Percentiles rank a stretch among this genome's conserved stretches.
Conservation (phyloP, 2,329 filamentous ascomycete species). For the Verticillium dahliae region DNA sequence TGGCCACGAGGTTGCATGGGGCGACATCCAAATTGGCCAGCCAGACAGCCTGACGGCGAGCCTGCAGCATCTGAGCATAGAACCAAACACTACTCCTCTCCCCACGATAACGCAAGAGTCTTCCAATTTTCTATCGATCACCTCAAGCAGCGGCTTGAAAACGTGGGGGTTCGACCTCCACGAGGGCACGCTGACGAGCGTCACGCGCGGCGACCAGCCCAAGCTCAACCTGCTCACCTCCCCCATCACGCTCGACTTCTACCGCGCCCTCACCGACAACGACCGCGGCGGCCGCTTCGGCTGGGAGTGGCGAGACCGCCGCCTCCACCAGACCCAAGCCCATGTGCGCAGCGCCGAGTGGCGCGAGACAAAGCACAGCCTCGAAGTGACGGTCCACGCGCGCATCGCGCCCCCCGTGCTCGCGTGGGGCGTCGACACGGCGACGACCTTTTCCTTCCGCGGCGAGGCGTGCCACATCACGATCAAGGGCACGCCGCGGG, state of each 20-base stretch:
- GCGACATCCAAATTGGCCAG: conserved; percentile 34
- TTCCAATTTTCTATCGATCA: conserved; percentile 23
- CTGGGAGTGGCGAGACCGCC: conserved; percentile 46
- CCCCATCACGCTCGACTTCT: conserved; percentile 46
- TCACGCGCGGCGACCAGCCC: conserved; percentile 24
- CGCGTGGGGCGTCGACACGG: conserved; percentile 49
- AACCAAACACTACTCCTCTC: conserved; percentile 10
- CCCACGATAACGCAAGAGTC: conserved; percentile 4
- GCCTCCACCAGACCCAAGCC: conserved; percentile 37
- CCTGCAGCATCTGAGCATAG: conserved; percentile 26
- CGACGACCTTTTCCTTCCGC: conserved; percentile 49
- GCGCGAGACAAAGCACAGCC: conserved; percentile 21
- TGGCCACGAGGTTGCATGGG: conserved; percentile 45
- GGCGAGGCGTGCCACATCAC: conserved; percentile 41
- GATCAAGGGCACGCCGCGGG: conserved; percentile 36
- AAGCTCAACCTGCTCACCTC: conserved; percentile 37
- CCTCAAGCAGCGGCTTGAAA: conserved; percentile 23
- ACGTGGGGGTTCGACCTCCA: conserved; percentile 37
- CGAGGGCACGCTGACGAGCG: conserved; percentile 33
- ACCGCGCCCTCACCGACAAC: conserved; percentile 61
- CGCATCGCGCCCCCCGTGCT: conserved; percentile 57
- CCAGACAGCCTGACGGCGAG: conserved; percentile 15
- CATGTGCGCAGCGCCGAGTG: conserved; percentile 30
- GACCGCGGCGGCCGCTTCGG: conserved; percentile 50
- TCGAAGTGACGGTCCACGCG: conserved; percentile 37